Evolutionary conservation across 805 yeast species (phyloP).

Genomic region (Saccharomycopsis microspora): DNA sequence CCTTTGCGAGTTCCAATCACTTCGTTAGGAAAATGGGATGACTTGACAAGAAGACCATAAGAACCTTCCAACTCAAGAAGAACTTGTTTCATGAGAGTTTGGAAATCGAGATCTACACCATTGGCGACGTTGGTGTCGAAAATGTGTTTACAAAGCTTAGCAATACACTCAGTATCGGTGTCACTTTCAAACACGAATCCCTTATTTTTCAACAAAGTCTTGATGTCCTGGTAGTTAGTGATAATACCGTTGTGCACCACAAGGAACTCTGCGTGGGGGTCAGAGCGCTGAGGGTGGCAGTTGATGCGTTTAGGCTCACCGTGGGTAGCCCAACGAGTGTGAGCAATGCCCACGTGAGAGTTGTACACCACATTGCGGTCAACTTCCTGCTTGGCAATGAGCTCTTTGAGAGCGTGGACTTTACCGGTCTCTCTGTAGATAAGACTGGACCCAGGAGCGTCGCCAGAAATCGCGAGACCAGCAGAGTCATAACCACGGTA

Average conservation of each 20-base stretch:
- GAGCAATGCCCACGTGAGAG: constrained; percentile 94
- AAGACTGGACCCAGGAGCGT: constrained; percentile 54
- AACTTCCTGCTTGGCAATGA: constrained; percentile 35
- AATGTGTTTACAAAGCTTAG: constrained; percentile 84
- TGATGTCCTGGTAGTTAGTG: constrained; percentile 88
- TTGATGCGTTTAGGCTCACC: constrained; percentile 80
- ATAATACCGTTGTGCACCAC: constrained; percentile 98
- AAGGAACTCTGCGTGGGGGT: constrained; percentile 68
- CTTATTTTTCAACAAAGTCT: constrained; percentile 65
- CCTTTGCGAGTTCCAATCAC: constrained; percentile 96
- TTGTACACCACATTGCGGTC: constrained; percentile 56
- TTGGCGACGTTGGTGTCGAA: constrained; percentile 67
- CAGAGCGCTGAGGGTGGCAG: constrained; percentile 96
- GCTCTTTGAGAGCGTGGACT: constrained; percentile 57
- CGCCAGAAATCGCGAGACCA: constrained; percentile 93
- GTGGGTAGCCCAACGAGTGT: constrained; percentile 99
- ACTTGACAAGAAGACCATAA: constrained; percentile 88
- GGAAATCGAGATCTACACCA: constrained; percentile 75
- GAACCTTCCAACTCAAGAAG: constrained; percentile 93
- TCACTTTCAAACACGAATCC: constrained; percentile 82
- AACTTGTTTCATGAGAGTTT: constrained; percentile 86
- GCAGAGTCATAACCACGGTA: constrained; percentile 98
- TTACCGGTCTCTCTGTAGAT: constrained; percentile 85
- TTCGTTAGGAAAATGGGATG: constrained; percentile 89
- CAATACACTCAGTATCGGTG: constrained; percentile 97